These are phyloP conservation scores for Inga leiocalycina DNA, from an alignment of 306 rosid genomes.

Conservation along the genomic window DNA sequence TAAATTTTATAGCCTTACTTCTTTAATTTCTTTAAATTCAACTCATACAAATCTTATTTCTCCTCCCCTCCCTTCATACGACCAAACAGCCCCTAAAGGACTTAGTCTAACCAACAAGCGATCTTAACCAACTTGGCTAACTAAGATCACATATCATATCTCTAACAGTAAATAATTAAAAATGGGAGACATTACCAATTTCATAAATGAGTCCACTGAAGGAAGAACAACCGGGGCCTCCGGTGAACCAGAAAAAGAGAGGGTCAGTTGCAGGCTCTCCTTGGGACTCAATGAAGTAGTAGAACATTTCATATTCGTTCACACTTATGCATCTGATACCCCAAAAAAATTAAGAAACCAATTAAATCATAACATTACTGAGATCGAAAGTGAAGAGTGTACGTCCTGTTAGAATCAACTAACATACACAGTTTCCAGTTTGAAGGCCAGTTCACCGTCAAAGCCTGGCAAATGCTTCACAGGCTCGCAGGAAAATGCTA, in stretches of 20 bases:
- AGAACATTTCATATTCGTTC: background rate
- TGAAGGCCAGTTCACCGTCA: conserved; percentile 25
- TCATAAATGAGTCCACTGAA: conserved; percentile 27
- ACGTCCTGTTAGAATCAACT: no score
- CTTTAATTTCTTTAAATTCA: no score
- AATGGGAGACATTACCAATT: background rate
- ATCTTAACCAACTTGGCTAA: no score
- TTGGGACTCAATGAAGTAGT: conserved; percentile 30
- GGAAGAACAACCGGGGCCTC: conserved; percentile 38
- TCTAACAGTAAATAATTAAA: no score
- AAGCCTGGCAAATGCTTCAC: conserved; percentile 18
- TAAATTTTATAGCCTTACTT: no score
- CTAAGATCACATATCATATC: no score
- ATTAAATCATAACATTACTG: background rate
- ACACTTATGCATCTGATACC: conserved; percentile 23
- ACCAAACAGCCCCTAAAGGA: no score
- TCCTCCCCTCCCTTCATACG: no score
- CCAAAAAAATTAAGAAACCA: background rate
- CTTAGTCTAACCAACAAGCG: no score
- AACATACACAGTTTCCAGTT: background rate
- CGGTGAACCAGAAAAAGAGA: conserved; percentile 34
- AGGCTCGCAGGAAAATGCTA: background rate
- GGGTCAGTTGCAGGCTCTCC: conserved; percentile 11
- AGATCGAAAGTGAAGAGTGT: background rate
- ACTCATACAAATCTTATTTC: no score